Conservation (phyloP, 805 yeast species). For the Wickerhamomyces hampshirensis region DNA sequence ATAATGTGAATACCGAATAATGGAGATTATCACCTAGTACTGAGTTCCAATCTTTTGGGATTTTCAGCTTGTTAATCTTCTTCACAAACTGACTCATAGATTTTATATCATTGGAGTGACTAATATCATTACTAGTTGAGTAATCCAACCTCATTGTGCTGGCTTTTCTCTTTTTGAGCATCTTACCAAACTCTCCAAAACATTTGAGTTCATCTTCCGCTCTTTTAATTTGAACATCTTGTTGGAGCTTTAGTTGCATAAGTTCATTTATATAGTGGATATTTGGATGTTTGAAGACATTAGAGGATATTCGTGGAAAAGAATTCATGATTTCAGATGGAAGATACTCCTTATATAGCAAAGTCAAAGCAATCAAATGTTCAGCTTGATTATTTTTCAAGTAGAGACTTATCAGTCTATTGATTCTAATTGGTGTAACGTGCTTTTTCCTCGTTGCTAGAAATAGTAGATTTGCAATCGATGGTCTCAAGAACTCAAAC, state of each 20-base stretch:
- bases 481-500: constrained; percentile 30
- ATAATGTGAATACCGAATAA: constrained; percentile 5
- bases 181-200: constrained; percentile 12
- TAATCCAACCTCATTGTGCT: constrained; percentile 4
- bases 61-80: constrained; percentile 1
- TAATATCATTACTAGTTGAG: constrained; percentile 2
- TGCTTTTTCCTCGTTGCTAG: constrained; percentile 27
- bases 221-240: not conserved
- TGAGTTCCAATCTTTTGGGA: constrained; percentile 8
- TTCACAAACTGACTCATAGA: constrained; percentile 6
- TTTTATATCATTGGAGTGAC: constrained; percentile 1
- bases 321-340: constrained; percentile 24
- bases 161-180: constrained; percentile 15
- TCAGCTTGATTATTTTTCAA: constrained; percentile 16
- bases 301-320: constrained; percentile 22
- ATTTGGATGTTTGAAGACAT: constrained; percentile 22
- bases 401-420: constrained; percentile 20
- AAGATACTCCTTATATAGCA: constrained; percentile 18
- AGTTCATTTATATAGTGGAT: constrained; percentile 8
- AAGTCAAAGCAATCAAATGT: constrained; percentile 20
- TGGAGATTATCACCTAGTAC: constrained; percentile 10
- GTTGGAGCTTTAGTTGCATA: not conserved
- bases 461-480: constrained; percentile 30
- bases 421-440: constrained; percentile 27
- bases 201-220: constrained; percentile 5